Evolutionary conservation across 305 asterid species (phyloP).

Genomic region (Fraxinus floribunda): DNA sequence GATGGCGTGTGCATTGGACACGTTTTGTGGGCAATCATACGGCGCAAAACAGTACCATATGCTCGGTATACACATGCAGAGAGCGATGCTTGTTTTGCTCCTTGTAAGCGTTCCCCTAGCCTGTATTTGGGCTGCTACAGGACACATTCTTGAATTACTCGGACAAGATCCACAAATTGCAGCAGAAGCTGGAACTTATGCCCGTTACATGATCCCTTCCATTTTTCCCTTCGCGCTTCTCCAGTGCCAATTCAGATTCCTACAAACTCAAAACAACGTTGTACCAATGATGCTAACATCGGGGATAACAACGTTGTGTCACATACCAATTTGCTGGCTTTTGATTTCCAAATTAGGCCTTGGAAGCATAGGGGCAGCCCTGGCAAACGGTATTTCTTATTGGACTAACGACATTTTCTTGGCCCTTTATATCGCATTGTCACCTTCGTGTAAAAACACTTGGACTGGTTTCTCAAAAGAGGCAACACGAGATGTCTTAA

Average conservation of each 20-base stretch:
- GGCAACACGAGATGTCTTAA: slow-evolving; percentile 38
- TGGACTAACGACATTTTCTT: slow-evolving; percentile 47
- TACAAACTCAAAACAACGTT: slow-evolving; percentile 56
- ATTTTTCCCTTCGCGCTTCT: slow-evolving; percentile 53
- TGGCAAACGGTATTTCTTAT: slow-evolving; percentile 47
- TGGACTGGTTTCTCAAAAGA: slow-evolving; percentile 46
- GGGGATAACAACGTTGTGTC: slow-evolving; percentile 41
- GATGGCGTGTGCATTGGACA: slow-evolving; percentile 60
- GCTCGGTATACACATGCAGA: slow-evolving; percentile 66
- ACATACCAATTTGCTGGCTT: slow-evolving; percentile 40
- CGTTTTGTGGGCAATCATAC: slow-evolving; percentile 64
- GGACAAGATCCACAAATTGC: slow-evolving; percentile 61
- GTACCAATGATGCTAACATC: slow-evolving; percentile 55
- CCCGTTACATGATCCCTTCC: slow-evolving; percentile 52
- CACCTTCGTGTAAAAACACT: slow-evolving; percentile 40
- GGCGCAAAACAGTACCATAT: slow-evolving; percentile 66
- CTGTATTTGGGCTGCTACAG: slow-evolving; percentile 56
- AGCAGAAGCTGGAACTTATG: slow-evolving; percentile 52
- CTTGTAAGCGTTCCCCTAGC: slow-evolving; percentile 57
- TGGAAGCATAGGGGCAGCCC: slow-evolving; percentile 57
- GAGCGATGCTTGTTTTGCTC: slow-evolving; percentile 61
- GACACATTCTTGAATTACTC: slow-evolving; percentile 39
- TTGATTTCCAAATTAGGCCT: slow-evolving; percentile 36
- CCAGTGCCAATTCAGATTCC: slow-evolving; percentile 56
- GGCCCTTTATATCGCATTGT: slow-evolving; percentile 32